A percentile compares a stretch with the other conserved stretches of the same genome.
Conservation (phyloP, 441 rosid species). For the Adansonia madagascariensis region DNA sequence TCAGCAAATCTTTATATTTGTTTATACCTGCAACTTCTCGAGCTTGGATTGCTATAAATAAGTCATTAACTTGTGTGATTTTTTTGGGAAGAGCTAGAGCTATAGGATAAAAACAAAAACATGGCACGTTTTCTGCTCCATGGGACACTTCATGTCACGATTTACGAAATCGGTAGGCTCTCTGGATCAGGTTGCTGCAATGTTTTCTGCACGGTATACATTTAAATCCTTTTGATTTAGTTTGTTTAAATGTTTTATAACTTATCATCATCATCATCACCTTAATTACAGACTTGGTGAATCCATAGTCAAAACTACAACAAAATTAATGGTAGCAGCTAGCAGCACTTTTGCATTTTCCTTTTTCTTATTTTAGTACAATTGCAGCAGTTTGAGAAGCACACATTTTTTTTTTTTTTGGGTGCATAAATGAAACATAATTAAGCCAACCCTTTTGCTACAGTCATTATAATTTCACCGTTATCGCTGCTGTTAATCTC, state of each 20-base stretch:
- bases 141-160: constrained; percentile 41
- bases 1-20: not conserved
- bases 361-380: not conserved
- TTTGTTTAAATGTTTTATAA: not conserved
- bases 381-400: too few species aligned
- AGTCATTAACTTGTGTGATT: not conserved
- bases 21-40: not conserved
- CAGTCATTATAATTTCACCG: too few species aligned
- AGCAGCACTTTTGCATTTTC: not conserved
- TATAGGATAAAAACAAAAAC: not conserved
- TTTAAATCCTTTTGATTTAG: not conserved
- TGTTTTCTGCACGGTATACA: constrained; percentile 37
- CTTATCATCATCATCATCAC: not conserved
- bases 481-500: too few species aligned
- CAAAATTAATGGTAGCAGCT: not conserved
- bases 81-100: not conserved
- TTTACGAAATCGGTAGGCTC: constrained; percentile 35
- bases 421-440: too few species aligned
- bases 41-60: constrained; percentile 5
- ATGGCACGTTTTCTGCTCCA: constrained; percentile 37
- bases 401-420: too few species aligned
- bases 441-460: not conserved
- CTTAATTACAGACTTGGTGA: not conserved
- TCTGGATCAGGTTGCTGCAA: constrained; percentile 21
- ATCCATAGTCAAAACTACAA: not conserved